Conservation (phyloP, 2,329 filamentous ascomycete species). For the Sporothrix brasiliensis region DNA sequence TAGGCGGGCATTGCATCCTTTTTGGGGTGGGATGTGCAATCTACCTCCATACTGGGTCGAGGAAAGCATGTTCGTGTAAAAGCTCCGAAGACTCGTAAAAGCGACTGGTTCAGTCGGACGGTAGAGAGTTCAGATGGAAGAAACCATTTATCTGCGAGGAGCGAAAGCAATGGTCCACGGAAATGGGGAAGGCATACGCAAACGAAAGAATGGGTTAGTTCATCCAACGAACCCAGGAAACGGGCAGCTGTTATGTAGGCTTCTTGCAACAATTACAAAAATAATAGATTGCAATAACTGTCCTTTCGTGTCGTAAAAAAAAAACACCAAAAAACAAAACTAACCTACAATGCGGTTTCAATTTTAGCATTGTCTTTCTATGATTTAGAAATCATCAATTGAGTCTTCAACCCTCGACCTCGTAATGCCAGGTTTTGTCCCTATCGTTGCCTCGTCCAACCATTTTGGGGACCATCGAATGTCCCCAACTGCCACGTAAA, state of each 20-base stretch:
- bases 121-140: neutral
- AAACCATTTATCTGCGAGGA: neutral
- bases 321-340: too few species aligned
- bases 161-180: too few species aligned
- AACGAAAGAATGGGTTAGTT: neutral
- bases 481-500: neutral
- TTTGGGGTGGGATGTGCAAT: neutral
- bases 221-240: neutral
- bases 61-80: neutral
- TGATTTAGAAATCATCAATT: neutral
- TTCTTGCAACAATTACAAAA: too few species aligned
- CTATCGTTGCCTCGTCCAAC: neutral
- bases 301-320: too few species aligned
- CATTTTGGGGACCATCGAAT: neutral
- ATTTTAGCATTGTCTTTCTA: too few species aligned
- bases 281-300: too few species aligned
- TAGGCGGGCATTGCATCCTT: neutral
- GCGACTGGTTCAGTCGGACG: neutral
- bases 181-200: too few species aligned
- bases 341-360: too few species aligned
- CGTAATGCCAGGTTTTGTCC: neutral
- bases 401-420: neutral
- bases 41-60: neutral
- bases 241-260: neutral
- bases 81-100: neutral